Conservation (phyloP, 495 filamentous ascomycete genomes). For the Neurospora sp. region DNA sequence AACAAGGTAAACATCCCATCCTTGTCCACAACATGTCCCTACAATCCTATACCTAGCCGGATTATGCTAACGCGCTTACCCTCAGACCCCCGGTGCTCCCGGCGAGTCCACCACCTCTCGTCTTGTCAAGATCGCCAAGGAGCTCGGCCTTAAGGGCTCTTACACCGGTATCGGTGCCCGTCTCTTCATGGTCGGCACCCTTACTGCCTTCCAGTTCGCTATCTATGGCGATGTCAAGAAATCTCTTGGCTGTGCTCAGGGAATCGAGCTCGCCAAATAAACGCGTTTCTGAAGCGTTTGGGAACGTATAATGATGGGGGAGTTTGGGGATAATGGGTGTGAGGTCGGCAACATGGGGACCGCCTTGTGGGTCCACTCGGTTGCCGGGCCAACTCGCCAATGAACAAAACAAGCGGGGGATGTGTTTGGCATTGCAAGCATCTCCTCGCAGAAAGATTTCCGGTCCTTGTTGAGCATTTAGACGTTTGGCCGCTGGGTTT, state of each 20-base stretch:
- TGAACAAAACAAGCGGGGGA: background rate
- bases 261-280: constrained; percentile 59
- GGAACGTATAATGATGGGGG: background rate
- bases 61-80: background rate
- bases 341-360: background rate
- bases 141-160: constrained; percentile 81
- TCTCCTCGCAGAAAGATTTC: background rate
- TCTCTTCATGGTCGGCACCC: constrained; percentile 70
- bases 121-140: constrained; percentile 90
- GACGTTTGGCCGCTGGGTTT: background rate
- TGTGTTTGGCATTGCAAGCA: background rate
- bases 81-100: constrained; percentile 74
- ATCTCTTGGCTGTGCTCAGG: too few species aligned
- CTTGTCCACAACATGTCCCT: too few species aligned
- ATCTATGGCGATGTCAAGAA: constrained; percentile 61
- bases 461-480: background rate
- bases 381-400: background rate
- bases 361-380: background rate
- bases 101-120: constrained; percentile 89
- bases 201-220: constrained; percentile 92
- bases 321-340: background rate
- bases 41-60: background rate
- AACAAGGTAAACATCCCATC: constrained; percentile 55
- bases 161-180: constrained; percentile 90
- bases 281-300: background rate